Evolutionary conservation across 345 rosid species (phyloP).

Genomic region (Gossypium mustelinum): DNA sequence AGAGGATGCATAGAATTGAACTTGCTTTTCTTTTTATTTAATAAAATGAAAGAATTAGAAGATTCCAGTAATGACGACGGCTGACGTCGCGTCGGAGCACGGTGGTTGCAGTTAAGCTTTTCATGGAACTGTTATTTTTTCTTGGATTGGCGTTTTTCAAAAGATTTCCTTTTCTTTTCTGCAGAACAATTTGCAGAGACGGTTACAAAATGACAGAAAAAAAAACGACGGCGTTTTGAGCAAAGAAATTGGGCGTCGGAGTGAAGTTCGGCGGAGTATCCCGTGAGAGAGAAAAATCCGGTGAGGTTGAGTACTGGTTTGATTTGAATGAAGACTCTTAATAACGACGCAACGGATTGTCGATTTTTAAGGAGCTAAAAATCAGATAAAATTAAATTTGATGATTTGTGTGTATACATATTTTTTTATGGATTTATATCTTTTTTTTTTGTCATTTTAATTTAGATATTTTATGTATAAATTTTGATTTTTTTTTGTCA

Average conservation of each 20-base stretch:
- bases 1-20: conserved; percentile 15
- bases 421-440: not conserved
- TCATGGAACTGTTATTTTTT: not conserved
- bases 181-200: not conserved
- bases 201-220: not conserved
- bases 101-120: conserved; percentile 1
- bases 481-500: too few relatives aligned
- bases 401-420: not conserved
- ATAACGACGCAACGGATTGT: not conserved
- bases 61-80: not conserved
- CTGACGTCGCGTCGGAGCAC: not conserved
- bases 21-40: not conserved
- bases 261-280: conserved; percentile 1
- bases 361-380: not conserved
- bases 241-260: not conserved
- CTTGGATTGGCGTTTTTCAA: not conserved
- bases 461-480: too few relatives aligned
- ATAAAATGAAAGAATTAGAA: not conserved
- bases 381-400: not conserved
- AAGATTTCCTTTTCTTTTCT: not conserved
- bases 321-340: not conserved
- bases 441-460: not conserved
- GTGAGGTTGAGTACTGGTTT: not conserved
- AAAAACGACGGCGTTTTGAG: not conserved
- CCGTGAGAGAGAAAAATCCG: conserved; percentile 7